Percentiles rank a stretch among this genome's conserved stretches.
These are phyloP conservation scores for Talaromyces sp. DNA, from an alignment of 2,329 filamentous ascomycete species.

Conservation along the genomic window DNA sequence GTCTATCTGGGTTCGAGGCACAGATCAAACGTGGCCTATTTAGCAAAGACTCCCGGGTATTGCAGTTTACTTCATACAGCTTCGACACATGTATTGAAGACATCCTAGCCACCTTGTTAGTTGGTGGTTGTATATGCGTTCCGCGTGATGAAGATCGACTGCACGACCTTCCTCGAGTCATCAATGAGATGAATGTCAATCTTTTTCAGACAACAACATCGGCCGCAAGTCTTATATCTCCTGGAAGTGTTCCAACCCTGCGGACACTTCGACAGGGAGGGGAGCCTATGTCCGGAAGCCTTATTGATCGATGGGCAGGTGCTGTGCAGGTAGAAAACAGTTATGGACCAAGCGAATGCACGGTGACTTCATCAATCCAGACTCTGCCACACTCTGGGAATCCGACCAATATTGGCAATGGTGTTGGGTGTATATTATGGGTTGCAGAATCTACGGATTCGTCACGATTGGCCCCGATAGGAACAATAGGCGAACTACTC, in stretches of 20 bases:
- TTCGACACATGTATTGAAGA: constrained; percentile 50
- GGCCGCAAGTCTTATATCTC: constrained; percentile 7
- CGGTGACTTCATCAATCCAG: too few species aligned
- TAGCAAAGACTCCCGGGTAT: constrained; percentile 50
- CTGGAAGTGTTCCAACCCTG: too few species aligned
- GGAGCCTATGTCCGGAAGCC: constrained; percentile 36
- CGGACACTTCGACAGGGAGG: constrained; percentile 29
- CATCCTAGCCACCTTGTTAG: constrained; percentile 48
- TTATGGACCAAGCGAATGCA: not conserved
- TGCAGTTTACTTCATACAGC: constrained; percentile 53
- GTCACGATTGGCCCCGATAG: too few species aligned
- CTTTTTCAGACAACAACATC: not conserved
- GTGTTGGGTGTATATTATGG: too few species aligned
- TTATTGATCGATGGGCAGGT: constrained; percentile 15
- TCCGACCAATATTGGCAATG: too few species aligned
- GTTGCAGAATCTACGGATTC: too few species aligned
- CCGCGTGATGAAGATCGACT: constrained; percentile 38
- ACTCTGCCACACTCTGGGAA: too few species aligned
- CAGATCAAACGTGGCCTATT: constrained; percentile 44
- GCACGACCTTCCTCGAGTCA: not conserved
- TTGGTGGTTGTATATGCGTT: constrained; percentile 56
- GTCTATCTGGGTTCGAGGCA: constrained; percentile 48
- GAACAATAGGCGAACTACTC: too few species aligned
- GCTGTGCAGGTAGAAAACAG: constrained; percentile 5
- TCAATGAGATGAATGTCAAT: not conserved